Evolutionary conservation across 148 eudicot species (phyloP).

Genomic region (Vaccinium macrocarpon): DNA sequence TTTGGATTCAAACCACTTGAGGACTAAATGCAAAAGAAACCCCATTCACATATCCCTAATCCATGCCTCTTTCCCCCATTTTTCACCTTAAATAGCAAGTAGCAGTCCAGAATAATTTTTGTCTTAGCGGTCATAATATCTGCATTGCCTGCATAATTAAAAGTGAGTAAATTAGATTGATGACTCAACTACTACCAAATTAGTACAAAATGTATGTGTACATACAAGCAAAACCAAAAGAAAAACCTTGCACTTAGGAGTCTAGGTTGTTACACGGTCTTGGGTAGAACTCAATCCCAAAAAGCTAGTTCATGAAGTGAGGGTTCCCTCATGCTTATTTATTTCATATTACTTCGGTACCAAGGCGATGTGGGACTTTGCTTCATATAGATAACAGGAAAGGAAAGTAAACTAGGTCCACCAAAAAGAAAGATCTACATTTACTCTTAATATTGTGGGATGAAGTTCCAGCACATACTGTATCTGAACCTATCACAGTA

Average conservation of each 20-base stretch:
- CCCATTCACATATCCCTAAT: background rate
- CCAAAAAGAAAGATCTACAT: background rate
- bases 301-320: no score
- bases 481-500: background rate
- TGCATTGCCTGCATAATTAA: constrained; percentile 7
- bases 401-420: background rate
- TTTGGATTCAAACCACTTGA: background rate
- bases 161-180: background rate
- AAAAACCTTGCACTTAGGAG: background rate
- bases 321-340: no score
- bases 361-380: no score
- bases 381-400: background rate
- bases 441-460: background rate
- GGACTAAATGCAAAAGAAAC: background rate
- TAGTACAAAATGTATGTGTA: background rate
- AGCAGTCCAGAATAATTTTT: background rate
- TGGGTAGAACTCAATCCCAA: no score
- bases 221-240: background rate
- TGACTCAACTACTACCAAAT: background rate
- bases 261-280: background rate
- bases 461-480: background rate
- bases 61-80: background rate
- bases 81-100: background rate
- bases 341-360: no score
- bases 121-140: constrained; percentile 1